Percentiles rank a stretch among this genome's conserved stretches.
Evolutionary conservation across 1,284 basidiomycete genomes (phyloP).

Genomic region (Heterobasidion occidentale): DNA sequence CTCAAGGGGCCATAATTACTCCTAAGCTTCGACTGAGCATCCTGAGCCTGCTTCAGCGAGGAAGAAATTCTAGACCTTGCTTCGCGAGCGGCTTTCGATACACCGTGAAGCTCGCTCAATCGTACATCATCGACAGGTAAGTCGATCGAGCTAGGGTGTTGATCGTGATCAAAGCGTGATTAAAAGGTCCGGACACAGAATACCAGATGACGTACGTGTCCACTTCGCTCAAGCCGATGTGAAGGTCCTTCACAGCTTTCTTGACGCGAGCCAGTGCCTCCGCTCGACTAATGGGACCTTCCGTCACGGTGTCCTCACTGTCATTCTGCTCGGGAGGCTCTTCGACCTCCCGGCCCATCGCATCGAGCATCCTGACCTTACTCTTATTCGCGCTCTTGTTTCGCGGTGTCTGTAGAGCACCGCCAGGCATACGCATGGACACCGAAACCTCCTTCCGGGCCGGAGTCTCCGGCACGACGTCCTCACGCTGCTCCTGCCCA

Average conservation of each 20-base stretch:
- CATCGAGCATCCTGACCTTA: slow-evolving; percentile 52
- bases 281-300: slow-evolving; percentile 31
- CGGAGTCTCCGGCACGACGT: not conserved
- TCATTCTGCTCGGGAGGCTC: slow-evolving; percentile 22
- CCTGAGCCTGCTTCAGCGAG: slow-evolving; percentile 29
- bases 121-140: slow-evolving; percentile 30
- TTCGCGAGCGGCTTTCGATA: slow-evolving; percentile 44
- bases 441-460: slow-evolving; percentile 7
- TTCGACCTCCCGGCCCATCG: slow-evolving; percentile 55
- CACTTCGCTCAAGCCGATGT: slow-evolving; percentile 42
- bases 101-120: slow-evolving; percentile 42
- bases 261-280: slow-evolving; percentile 50
- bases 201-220: slow-evolving; percentile 34
- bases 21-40: slow-evolving; percentile 23
- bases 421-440: slow-evolving; percentile 15
- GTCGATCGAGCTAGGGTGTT: slow-evolving; percentile 26
- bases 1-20: slow-evolving; percentile 22
- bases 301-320: slow-evolving; percentile 17
- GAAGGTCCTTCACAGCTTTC: slow-evolving; percentile 46
- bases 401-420: slow-evolving; percentile 21
- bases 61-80: slow-evolving; percentile 36
- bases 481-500: slow-evolving; percentile 29
- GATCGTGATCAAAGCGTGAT: slow-evolving; percentile 6
- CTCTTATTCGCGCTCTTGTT: slow-evolving; percentile 25
- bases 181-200: slow-evolving; percentile 8